Conservation (phyloP, 2,329 filamentous ascomycete species). For the Botrytis squamosa region DNA sequence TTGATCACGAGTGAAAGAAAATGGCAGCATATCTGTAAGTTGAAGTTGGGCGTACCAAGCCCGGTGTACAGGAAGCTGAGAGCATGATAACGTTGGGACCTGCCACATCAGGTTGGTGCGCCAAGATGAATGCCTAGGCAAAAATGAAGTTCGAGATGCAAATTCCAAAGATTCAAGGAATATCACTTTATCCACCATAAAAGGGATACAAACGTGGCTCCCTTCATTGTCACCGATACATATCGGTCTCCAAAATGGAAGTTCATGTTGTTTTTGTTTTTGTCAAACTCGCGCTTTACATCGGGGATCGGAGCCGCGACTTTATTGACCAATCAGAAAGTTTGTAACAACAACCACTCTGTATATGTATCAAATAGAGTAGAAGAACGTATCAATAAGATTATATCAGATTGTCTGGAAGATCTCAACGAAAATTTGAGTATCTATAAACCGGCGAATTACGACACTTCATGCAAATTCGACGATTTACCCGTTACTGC, state of each 20-base stretch:
- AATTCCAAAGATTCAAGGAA: neutral
- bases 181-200: neutral
- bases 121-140: neutral
- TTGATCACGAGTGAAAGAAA: neutral
- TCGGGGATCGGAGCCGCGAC: neutral
- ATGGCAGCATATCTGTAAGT: neutral
- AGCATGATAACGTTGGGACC: neutral
- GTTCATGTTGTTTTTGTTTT: neutral
- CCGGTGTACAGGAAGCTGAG: neutral
- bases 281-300: neutral
- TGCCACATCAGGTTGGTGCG: constrained; percentile 2
- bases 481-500: neutral
- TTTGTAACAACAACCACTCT: too few relatives aligned
- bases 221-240: neutral
- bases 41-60: neutral
- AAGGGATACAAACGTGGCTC: neutral
- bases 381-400: too few relatives aligned
- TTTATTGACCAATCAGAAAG: neutral
- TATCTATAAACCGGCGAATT: neutral
- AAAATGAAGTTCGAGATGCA: neutral
- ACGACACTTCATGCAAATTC: neutral
- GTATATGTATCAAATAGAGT: too few relatives aligned
- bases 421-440: neutral
- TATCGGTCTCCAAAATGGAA: neutral
- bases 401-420: too few relatives aligned